phyloP scores from a whole-genome alignment of 2,329 filamentous ascomycete species.

The Phialocephala sp. region DNA sequence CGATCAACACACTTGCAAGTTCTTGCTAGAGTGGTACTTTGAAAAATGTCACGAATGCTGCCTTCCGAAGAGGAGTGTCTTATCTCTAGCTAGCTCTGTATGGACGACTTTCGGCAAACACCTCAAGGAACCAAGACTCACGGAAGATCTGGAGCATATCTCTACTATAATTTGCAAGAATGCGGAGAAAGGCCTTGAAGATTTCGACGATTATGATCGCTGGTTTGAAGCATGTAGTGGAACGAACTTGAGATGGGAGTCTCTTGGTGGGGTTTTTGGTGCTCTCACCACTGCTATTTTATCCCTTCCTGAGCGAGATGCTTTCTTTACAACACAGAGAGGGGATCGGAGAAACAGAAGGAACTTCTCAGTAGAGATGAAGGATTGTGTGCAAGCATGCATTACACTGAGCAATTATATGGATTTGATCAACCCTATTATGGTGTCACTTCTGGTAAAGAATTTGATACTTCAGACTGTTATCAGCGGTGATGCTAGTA shows the following conservation, averaged over 20 bases:
- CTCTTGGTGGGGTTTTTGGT: constrained; percentile 38
- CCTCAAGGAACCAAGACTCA: constrained; percentile 33
- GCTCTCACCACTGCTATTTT: constrained; percentile 33
- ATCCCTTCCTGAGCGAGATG: constrained; percentile 30
- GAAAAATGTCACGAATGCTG: constrained; percentile 30
- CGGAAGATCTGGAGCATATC: constrained; percentile 35
- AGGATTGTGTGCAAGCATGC: constrained; percentile 44
- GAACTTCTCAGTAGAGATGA: constrained; percentile 39
- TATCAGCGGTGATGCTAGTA: constrained; percentile 49
- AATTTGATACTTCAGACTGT: constrained; percentile 46
- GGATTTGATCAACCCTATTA: constrained; percentile 46
- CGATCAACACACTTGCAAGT: constrained; percentile 37
- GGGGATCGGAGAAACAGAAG: constrained; percentile 36
- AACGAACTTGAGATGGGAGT: constrained; percentile 42
- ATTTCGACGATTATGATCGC: constrained; percentile 37
- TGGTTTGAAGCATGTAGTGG: constrained; percentile 40
- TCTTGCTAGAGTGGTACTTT: constrained; percentile 36
- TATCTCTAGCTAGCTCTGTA: constrained; percentile 30
- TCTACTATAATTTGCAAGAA: constrained; percentile 40
- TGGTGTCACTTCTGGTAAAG: constrained; percentile 48
- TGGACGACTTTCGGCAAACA: constrained; percentile 36
- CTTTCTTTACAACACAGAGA: constrained; percentile 38
- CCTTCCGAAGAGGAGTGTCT: constrained; percentile 28
- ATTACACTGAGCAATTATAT: constrained; percentile 45
- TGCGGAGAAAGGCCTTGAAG: constrained; percentile 36